Percentiles rank a stretch among this genome's conserved stretches.
Conservation (phyloP, 805 yeast genomes). For the Candida wancherniae region DNA sequence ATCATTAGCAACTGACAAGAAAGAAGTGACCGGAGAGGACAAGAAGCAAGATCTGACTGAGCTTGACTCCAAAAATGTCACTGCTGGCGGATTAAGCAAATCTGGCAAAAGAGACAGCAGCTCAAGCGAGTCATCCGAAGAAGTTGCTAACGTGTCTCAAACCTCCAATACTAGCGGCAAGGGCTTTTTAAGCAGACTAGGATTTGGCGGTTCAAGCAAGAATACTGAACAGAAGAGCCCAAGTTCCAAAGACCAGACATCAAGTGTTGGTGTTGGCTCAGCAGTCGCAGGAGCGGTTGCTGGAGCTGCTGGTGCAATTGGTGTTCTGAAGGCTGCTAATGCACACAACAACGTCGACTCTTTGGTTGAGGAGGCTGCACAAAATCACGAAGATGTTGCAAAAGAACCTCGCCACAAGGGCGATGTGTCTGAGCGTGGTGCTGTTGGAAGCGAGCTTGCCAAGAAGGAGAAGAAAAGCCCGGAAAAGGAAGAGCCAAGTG, state of each 20-base stretch:
- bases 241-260: neutral
- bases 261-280: conserved; percentile 7
- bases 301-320: conserved; percentile 19
- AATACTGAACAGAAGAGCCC: neutral
- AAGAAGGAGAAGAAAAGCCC: conserved; percentile 3
- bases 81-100: too few species aligned
- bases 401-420: conserved; percentile 9
- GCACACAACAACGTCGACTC: conserved; percentile 14
- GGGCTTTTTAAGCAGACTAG: conserved; percentile 11
- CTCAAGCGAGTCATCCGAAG: too few species aligned
- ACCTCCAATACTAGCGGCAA: too few species aligned
- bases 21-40: too few species aligned
- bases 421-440: conserved; percentile 6
- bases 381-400: conserved; percentile 6
- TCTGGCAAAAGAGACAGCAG: too few species aligned
- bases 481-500: conserved; percentile 1
- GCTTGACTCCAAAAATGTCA: too few species aligned
- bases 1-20: too few species aligned
- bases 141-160: too few species aligned
- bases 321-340: conserved; percentile 4
- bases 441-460: conserved; percentile 5
- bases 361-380: conserved; percentile 19
- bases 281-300: conserved; percentile 18
- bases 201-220: conserved; percentile 4
- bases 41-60: too few species aligned